Base-by-base conservation (phyloP, 352 stramenopile genomes). In the Pythium guiyangense region DNA sequence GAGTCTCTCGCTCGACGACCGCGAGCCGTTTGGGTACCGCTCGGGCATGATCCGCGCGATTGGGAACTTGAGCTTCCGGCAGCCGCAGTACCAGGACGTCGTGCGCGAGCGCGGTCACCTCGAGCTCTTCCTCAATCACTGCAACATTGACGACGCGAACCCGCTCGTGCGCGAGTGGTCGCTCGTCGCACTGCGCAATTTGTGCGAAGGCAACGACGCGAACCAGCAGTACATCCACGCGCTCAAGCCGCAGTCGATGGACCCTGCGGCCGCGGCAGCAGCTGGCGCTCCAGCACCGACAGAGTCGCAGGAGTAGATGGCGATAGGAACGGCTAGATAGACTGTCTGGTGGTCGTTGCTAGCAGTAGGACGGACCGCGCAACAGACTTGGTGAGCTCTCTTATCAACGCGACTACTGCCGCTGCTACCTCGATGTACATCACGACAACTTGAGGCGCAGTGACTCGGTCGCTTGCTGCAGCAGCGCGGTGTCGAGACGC, bases 131-230 rank as follows among this genome's bases (percentile, higher is more conserved):
- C 77, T 97, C 12, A 94, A 90, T 62, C 87, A 96, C 66, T 97
- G 89, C 63, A 95, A 92, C 65, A 76, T 96, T 10, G 88, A 97
- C 57, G 82, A 93, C 52, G 67, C 62, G 3, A 97, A 95, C 46
- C 88, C 87, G 17, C 62, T 97, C 55, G 73, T 97, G 27, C 86
- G 88, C 18, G 89, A 97, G 60, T 96, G 88, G 86, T 90, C 81
- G 2, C 78, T 97, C 35, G 82, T 97, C 4, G 84, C 88, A 34
- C 51, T 97, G 49, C 85, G 89, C 31, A 94, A 96, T 61, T 49
- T 96, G 48, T 96, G 88, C 51, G 89, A 96, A 52, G 86, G 84
- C 6, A 92, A 91, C 49, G 81, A 85, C 43, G 77, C 70, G 17
- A 90, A 90, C 50, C 79, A 90, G 51, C 50, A 60, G 48, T 88